phyloP scores from a whole-genome alignment of 2,329 filamentous ascomycete species.

The Bipolaris gigantea region DNA sequence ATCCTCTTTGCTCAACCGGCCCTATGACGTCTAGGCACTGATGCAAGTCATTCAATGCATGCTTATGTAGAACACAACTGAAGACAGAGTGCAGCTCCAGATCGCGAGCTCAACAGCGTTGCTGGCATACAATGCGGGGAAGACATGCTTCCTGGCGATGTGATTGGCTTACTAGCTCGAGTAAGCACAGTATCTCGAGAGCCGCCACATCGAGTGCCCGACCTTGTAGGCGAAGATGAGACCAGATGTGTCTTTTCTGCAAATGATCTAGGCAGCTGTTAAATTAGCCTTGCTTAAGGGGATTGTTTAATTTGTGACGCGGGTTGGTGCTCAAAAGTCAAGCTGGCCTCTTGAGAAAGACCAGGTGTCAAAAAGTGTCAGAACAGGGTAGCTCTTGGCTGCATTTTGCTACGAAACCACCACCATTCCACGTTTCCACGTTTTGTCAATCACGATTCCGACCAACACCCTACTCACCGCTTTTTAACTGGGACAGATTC shows the following conservation, averaged over 20 bases:
- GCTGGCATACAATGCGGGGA: slow-evolving; percentile 12
- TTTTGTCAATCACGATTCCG: slow-evolving; percentile 22
- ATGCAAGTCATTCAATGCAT: neutral
- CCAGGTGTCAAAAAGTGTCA: slow-evolving; percentile 32
- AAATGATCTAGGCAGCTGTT: slow-evolving; percentile 17
- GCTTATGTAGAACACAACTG: neutral
- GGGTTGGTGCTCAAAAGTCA: slow-evolving; percentile 26
- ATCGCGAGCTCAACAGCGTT: neutral
- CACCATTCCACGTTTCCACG: slow-evolving; percentile 12
- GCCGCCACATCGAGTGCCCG: neutral
- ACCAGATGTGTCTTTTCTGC: slow-evolving; percentile 6
- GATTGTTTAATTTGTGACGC: slow-evolving; percentile 15
- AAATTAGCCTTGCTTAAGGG: slow-evolving; percentile 14
- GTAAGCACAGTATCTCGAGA: slow-evolving; percentile 3
- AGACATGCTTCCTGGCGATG: slow-evolving; percentile 14
- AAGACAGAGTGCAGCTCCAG: neutral
- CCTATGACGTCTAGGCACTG: neutral
- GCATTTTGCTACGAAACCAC: slow-evolving; percentile 23
- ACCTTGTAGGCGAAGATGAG: neutral
- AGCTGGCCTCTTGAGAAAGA: slow-evolving; percentile 39
- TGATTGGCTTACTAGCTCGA: slow-evolving; percentile 20
- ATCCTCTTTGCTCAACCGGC: neutral
- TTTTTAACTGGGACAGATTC: slow-evolving; percentile 30
- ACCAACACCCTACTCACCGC: slow-evolving; percentile 12
- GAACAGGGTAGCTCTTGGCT: slow-evolving; percentile 28